Evolutionary conservation across 192 early-diverging fungal genomes (phyloP).

Genomic region (Coemansia sp.): DNA sequence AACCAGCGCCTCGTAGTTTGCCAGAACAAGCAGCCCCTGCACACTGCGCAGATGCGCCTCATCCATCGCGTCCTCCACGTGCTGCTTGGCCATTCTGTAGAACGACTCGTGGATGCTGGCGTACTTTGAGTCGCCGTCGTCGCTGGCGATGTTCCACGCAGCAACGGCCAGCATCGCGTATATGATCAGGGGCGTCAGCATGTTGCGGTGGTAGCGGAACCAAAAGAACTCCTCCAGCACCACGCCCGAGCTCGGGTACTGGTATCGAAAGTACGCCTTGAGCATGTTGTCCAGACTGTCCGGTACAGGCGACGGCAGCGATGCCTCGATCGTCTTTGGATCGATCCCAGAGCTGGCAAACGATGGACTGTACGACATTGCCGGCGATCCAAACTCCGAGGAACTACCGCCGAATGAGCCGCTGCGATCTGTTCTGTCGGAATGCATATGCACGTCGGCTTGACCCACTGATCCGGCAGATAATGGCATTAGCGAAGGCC

Average conservation of each 20-base stretch:
- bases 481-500: slow-evolving; percentile 6
- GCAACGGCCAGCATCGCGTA: slow-evolving; percentile 54
- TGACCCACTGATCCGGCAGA: not conserved
- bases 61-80: slow-evolving; percentile 54
- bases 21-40: slow-evolving; percentile 50
- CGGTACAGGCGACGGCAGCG: slow-evolving; percentile 31
- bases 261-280: slow-evolving; percentile 53
- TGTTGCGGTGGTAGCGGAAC: slow-evolving; percentile 50
- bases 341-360: slow-evolving; percentile 26
- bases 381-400: slow-evolving; percentile 31
- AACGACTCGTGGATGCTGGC: slow-evolving; percentile 42
- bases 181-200: slow-evolving; percentile 54
- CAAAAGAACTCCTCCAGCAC: slow-evolving; percentile 54
- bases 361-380: slow-evolving; percentile 35
- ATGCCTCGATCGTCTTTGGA: slow-evolving; percentile 37
- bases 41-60: slow-evolving; percentile 52
- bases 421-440: slow-evolving; percentile 32
- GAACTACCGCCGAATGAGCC: slow-evolving; percentile 32
- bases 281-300: slow-evolving; percentile 53
- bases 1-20: slow-evolving; percentile 55
- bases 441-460: not conserved
- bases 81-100: slow-evolving; percentile 45
- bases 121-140: slow-evolving; percentile 32
- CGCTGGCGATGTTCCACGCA: slow-evolving; percentile 46
- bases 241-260: slow-evolving; percentile 51